A percentile compares a stretch with the other conserved stretches of the same genome.
Conservation (phyloP, 2,329 filamentous ascomycete species). For the Neofusicoccum sp. region DNA sequence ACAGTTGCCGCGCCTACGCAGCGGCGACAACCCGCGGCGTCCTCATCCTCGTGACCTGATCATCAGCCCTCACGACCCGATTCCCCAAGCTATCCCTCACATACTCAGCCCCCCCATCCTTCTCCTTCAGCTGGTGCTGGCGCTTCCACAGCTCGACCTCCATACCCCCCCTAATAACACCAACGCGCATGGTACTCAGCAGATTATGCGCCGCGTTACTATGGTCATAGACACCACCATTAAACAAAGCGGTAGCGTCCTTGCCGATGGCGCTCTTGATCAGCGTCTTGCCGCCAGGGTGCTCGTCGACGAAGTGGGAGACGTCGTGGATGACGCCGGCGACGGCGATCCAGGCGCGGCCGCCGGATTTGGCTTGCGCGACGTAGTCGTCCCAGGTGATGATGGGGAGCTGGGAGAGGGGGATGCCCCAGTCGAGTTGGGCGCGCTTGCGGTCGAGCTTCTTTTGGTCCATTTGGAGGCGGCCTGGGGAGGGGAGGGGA, state of each 20-base stretch:
- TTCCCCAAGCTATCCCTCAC: constrained; percentile 17
- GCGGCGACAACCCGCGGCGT: constrained; percentile 2
- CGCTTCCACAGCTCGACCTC: constrained; percentile 95
- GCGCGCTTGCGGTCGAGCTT: constrained; percentile 87
- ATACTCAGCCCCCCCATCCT: neutral
- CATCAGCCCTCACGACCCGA: constrained; percentile 6
- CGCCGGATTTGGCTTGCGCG: constrained; percentile 69
- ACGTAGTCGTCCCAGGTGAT: constrained; percentile 87
- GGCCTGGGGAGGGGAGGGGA: constrained; percentile 43
- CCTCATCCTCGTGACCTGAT: constrained; percentile 18
- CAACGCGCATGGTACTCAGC: constrained; percentile 83
- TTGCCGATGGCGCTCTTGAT: constrained; percentile 82
- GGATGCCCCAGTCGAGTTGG: constrained; percentile 82
- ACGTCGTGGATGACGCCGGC: constrained; percentile 88
- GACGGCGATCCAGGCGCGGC: constrained; percentile 74
- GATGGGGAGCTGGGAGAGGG: constrained; percentile 82
- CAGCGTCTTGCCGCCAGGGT: constrained; percentile 87
- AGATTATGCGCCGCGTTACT: constrained; percentile 89
- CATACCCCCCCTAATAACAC: constrained; percentile 76
- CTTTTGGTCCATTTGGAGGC: constrained; percentile 87
- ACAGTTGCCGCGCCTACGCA: neutral
- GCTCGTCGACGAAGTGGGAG: constrained; percentile 80
- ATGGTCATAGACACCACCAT: constrained; percentile 87
- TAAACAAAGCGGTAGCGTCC: constrained; percentile 89
- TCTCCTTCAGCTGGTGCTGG: constrained; percentile 70